Evolutionary conservation across 441 rosid genomes (phyloP).

Genomic region (Gossypium davidsonii): DNA sequence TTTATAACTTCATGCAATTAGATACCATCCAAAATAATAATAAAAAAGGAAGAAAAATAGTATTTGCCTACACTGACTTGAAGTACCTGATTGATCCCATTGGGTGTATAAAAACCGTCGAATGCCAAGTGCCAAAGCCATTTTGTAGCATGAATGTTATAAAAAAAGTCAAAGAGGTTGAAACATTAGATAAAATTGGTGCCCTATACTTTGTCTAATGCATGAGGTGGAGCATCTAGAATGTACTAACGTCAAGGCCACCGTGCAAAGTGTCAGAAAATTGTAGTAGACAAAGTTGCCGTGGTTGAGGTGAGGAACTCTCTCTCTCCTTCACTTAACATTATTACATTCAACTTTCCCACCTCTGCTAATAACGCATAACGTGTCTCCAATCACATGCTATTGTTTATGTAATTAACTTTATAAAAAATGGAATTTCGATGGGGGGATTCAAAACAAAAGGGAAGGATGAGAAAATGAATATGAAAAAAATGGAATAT

Average conservation of each 20-base stretch:
- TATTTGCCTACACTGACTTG: not conserved
- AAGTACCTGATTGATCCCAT: not conserved
- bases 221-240: not conserved
- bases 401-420: too few relatives aligned
- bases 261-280: not conserved
- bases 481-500: not conserved
- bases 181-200: not conserved
- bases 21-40: too few relatives aligned
- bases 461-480: not conserved
- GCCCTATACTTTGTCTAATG: not conserved
- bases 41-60: not conserved
- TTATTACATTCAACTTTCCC: not conserved
- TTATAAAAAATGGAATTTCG: too few relatives aligned
- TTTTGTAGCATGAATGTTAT: not conserved
- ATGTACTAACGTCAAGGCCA: not conserved
- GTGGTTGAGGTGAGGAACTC: not conserved
- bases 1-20: too few relatives aligned
- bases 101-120: not conserved
- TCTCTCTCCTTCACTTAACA: too few relatives aligned
- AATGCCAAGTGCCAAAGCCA: not conserved
- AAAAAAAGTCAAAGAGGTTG: not conserved
- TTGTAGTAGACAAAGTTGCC: not conserved
- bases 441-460: too few relatives aligned
- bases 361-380: not conserved
- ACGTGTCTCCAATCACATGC: not conserved